Evolutionary conservation across 768 basidiomycete species (phyloP).

Genomic region (Russula sp.): DNA sequence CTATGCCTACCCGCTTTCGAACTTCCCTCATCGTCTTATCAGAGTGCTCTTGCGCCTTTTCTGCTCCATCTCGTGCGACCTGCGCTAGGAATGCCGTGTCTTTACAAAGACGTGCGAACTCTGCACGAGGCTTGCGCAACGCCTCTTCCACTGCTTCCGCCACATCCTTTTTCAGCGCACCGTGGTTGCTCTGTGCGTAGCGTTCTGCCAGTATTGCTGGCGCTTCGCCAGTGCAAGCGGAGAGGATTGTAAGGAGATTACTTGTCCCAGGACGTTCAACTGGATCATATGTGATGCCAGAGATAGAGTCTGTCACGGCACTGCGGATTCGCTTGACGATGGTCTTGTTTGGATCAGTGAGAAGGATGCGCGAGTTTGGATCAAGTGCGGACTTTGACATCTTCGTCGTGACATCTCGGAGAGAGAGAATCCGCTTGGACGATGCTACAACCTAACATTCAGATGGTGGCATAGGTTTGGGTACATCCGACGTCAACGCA

Average conservation of each 20-base stretch:
- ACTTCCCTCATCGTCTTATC: conserved; percentile 59
- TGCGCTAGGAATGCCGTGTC: conserved; percentile 55
- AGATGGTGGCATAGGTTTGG: not conserved
- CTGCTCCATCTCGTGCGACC: conserved; percentile 58
- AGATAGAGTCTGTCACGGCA: conserved; percentile 80
- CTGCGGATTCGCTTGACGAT: conserved; percentile 66
- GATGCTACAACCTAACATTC: conserved; percentile 43
- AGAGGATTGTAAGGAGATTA: conserved; percentile 74
- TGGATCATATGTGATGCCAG: conserved; percentile 76
- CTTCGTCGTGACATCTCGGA: conserved; percentile 77
- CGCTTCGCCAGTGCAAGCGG: conserved; percentile 54
- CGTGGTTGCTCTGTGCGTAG: conserved; percentile 53
- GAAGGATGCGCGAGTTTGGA: conserved; percentile 69
- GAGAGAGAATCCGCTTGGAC: conserved; percentile 75
- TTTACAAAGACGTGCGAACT: conserved; percentile 55
- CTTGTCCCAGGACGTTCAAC: conserved; percentile 70
- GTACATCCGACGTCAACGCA: conserved; percentile 32
- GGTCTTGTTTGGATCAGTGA: conserved; percentile 61
- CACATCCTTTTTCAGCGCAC: conserved; percentile 65
- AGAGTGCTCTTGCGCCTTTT: conserved; percentile 55
- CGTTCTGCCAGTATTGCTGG: conserved; percentile 39
- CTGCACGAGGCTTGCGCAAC: conserved; percentile 56
- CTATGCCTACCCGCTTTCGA: conserved; percentile 55
- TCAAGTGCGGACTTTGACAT: conserved; percentile 95
- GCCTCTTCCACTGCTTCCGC: conserved; percentile 63